Percentiles rank a stretch among this genome's conserved stretches.
These are phyloP conservation scores for Cystoisospora suis DNA, from an alignment of 169 alveolate genomes.

Conservation along the genomic window DNA sequence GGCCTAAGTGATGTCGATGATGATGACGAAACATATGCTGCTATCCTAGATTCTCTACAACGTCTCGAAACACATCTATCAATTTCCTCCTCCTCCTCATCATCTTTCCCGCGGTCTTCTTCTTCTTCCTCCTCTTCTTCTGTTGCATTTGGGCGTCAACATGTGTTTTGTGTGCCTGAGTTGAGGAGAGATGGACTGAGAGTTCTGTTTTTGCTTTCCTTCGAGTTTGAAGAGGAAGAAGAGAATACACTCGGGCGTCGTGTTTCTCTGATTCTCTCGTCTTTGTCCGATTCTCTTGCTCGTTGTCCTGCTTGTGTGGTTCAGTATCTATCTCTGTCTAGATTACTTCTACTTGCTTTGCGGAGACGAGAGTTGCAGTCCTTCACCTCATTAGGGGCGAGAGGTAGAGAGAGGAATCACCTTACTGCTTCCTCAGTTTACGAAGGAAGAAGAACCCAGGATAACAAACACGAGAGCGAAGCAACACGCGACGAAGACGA, in stretches of 20 bases:
- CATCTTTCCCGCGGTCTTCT: background rate
- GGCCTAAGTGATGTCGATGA: background rate
- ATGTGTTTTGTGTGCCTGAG: background rate
- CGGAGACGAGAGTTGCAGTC: too few species aligned
- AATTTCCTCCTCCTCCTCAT: background rate
- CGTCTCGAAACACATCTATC: background rate
- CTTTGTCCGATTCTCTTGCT: background rate
- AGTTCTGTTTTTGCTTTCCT: background rate
- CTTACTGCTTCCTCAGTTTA: too few species aligned
- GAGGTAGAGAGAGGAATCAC: too few species aligned
- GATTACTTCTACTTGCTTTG: background rate
- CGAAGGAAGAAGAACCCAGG: too few species aligned
- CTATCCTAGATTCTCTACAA: background rate
- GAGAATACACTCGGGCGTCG: background rate
- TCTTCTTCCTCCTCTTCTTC: background rate
- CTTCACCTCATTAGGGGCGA: too few species aligned
- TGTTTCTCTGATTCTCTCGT: background rate
- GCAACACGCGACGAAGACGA: too few species aligned
- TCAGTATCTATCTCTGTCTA: background rate
- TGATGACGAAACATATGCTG: background rate
- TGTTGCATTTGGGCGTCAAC: too few species aligned
- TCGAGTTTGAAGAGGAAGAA: background rate
- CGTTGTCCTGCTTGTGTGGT: slow-evolving; percentile 8
- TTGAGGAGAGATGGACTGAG: background rate
- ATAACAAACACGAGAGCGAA: too few species aligned